phyloP scores from a whole-genome alignment of 108 stramenopile genomes.

The Stephanodiscus triporus region DNA sequence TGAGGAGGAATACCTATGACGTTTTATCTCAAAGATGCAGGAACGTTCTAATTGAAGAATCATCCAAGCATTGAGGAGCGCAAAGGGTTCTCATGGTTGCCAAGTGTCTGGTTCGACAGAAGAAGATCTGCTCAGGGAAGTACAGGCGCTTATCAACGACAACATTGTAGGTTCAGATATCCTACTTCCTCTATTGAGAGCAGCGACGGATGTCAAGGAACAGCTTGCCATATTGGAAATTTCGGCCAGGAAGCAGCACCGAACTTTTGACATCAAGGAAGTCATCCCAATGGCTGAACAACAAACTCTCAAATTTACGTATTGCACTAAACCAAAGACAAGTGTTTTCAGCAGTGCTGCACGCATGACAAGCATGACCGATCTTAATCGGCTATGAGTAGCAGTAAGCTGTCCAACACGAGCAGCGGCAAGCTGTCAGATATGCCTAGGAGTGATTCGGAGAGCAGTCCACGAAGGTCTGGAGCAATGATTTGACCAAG shows the following conservation, averaged over 20 bases:
- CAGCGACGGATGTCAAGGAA: slow-evolving; percentile 47
- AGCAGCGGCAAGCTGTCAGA: slow-evolving; percentile 73
- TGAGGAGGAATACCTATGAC: slow-evolving; percentile 81
- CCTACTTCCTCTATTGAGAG: slow-evolving; percentile 78
- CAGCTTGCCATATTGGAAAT: slow-evolving; percentile 81
- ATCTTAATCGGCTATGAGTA: slow-evolving; percentile 75
- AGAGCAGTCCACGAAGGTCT: slow-evolving; percentile 53
- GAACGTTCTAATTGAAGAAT: slow-evolving; percentile 90
- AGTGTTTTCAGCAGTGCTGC: slow-evolving; percentile 70
- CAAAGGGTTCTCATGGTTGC: slow-evolving; percentile 64
- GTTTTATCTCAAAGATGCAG: slow-evolving; percentile 82
- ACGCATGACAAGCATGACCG: slow-evolving; percentile 86
- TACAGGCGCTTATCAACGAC: slow-evolving; percentile 76
- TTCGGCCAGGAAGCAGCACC: slow-evolving; percentile 83
- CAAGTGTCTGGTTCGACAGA: slow-evolving; percentile 45
- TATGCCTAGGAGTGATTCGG: slow-evolving; percentile 61
- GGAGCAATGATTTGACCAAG: slow-evolving; percentile 60
- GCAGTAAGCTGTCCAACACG: slow-evolving; percentile 62
- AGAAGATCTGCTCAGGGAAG: slow-evolving; percentile 43
- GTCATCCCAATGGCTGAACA: slow-evolving; percentile 57
- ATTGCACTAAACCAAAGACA: slow-evolving; percentile 70
- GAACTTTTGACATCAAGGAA: slow-evolving; percentile 76
- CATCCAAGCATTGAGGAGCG: slow-evolving; percentile 88
- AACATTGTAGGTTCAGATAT: slow-evolving; percentile 86
- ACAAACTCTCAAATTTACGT: slow-evolving; percentile 69